Conservation (phyloP, 495 filamentous ascomycete species). For the Lepidopterella palustris region DNA sequence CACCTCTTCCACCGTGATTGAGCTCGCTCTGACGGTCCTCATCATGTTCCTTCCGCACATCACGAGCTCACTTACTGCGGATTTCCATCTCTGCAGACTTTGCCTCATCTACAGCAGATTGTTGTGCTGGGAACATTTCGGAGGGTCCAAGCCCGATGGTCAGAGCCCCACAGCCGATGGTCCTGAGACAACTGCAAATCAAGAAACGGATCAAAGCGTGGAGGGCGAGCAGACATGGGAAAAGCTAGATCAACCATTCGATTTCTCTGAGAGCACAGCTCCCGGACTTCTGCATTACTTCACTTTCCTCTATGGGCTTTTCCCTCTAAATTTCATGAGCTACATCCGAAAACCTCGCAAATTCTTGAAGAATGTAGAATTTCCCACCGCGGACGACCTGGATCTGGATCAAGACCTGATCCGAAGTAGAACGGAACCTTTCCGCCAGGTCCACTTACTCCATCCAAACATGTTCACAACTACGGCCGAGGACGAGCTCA, state of each 20-base stretch:
- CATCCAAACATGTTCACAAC: slow-evolving; percentile 69
- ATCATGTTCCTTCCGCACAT: slow-evolving; percentile 74
- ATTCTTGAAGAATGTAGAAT: slow-evolving; percentile 57
- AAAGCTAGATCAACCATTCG: slow-evolving; percentile 49
- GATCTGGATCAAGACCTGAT: slow-evolving; percentile 68
- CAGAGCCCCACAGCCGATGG: slow-evolving; percentile 19
- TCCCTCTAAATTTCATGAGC: slow-evolving; percentile 71
- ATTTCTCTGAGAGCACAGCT: slow-evolving; percentile 52
- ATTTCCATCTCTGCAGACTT: slow-evolving; percentile 51
- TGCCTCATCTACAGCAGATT: slow-evolving; percentile 71
- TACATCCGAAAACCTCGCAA: slow-evolving; percentile 70
- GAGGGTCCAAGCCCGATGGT: slow-evolving; percentile 23
- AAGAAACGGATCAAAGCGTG: slow-evolving; percentile 5
- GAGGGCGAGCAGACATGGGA: slow-evolving; percentile 48
- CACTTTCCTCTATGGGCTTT: slow-evolving; percentile 69
- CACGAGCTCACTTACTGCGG: slow-evolving; percentile 53
- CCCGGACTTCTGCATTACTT: slow-evolving; percentile 72
- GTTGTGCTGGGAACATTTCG: slow-evolving; percentile 61
- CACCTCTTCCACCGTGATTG: slow-evolving; percentile 61
- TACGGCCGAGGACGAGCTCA: slow-evolving; percentile 65
- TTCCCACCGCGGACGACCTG: slow-evolving; percentile 56
- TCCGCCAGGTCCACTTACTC: slow-evolving; percentile 58
- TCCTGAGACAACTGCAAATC: not conserved
- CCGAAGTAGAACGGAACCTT: slow-evolving; percentile 58
- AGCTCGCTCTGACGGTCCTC: slow-evolving; percentile 57